A percentile compares a stretch with the other conserved stretches of the same genome.
Evolutionary conservation across 1,284 basidiomycete species (phyloP).

Genomic region (Heterobasidion occidentale): DNA sequence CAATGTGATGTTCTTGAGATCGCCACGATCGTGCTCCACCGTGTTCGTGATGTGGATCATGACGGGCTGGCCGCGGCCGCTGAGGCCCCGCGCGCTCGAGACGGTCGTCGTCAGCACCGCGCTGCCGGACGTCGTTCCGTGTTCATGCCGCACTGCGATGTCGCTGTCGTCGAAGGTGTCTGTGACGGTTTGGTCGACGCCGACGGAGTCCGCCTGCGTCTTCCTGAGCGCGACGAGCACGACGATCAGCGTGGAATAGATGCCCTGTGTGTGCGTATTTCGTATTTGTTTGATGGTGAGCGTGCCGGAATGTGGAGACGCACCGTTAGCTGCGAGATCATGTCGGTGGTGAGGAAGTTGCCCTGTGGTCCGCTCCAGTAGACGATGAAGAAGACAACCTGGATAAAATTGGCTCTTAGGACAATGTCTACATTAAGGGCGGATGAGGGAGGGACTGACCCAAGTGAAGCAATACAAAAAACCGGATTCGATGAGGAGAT

Average conservation of each 20-base stretch:
- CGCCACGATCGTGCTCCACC: background rate
- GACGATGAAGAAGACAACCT: conserved; percentile 2
- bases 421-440: background rate
- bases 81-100: background rate
- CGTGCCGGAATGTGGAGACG: background rate
- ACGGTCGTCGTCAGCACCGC: background rate
- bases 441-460: background rate
- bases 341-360: conserved; percentile 1
- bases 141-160: background rate
- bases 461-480: conserved; percentile 2
- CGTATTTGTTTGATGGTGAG: background rate
- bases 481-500: conserved; percentile 1
- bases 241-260: conserved; percentile 3
- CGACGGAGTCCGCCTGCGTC: background rate
- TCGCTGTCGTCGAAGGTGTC: background rate
- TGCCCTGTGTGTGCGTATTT: background rate
- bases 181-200: background rate
- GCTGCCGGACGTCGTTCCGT: background rate
- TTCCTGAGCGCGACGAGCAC: conserved; percentile 2
- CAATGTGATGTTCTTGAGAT: too few species aligned
- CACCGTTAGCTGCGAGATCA: conserved; percentile 3
- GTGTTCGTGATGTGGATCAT: background rate
- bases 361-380: background rate
- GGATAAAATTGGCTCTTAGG: background rate
- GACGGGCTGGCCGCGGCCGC: background rate